Conservation (phyloP, 2,329 filamentous ascomycete genomes). For the Scytalidium sp. region DNA sequence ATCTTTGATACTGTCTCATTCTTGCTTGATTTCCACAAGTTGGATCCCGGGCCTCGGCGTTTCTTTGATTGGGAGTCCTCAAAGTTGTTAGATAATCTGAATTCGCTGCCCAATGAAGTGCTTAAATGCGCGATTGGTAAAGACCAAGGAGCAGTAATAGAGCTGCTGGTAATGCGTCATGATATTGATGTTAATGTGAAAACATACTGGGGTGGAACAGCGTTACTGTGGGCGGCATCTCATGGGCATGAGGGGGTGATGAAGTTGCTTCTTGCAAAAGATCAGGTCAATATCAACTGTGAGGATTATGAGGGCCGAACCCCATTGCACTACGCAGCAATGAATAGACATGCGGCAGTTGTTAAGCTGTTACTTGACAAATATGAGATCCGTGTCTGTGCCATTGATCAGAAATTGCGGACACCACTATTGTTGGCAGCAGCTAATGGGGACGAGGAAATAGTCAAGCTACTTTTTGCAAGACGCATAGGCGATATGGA, state of each 20-base stretch:
- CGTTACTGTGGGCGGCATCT: not conserved
- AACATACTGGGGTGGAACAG: not conserved
- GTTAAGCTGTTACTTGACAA: not conserved
- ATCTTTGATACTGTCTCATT: constrained; percentile 8
- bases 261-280: not conserved
- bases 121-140: constrained; percentile 3
- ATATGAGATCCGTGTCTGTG: not conserved
- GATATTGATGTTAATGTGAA: not conserved
- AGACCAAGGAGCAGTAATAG: not conserved
- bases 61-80: constrained; percentile 5
- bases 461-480: constrained; percentile 1
- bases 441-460: not conserved
- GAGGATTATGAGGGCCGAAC: not conserved
- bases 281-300: not conserved
- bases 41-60: not conserved
- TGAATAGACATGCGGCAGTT: not conserved
- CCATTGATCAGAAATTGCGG: not conserved
- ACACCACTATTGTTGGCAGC: not conserved
- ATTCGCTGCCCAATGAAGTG: constrained; percentile 5
- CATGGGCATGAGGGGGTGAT: not conserved
- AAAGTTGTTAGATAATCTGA: constrained; percentile 6
- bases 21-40: constrained; percentile 6
- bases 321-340: not conserved
- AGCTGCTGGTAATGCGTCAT: not conserved
- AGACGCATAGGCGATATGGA: not conserved